Base-by-base conservation (phyloP, 2,329 filamentous ascomycete genomes). In the Dactylellina parvicollis region DNA sequence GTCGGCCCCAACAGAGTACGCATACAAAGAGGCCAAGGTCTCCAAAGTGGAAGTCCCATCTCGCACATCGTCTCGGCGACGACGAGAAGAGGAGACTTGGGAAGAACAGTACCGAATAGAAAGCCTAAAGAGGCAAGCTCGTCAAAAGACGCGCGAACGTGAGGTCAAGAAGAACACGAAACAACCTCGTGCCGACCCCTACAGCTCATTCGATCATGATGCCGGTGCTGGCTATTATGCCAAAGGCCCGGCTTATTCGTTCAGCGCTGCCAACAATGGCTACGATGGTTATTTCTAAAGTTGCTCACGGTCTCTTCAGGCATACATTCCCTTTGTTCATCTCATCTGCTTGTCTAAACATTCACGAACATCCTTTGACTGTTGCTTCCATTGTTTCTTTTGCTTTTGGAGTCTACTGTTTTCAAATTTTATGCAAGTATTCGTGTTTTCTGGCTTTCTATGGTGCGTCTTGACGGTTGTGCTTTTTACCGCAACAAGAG, bases 81-180 rank as follows among this genome's bases (percentile, higher is more conserved):
- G 54, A 42, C 28, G 69, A 42, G 69, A 66, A 50, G 69, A 73
- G 40, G 59, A 73, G n/a, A 54, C 36, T n/a, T 73, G 69, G 69
- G 69, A 73, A 61, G 69, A 73, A 30, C 69, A 73, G 44, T 73
- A 66, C 38, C 69, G 69, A 44, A 60, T 73, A 46, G 69, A 73
- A 55, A 55, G 7, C 32, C 20, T 73, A 12, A 73, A 73, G 54
- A 73, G 52, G 55, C 69, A 73, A 34, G 69, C 69, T 24, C 69
- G 69, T 44, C 60, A 73, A 42, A 60, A 73, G 22, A 73, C 60
- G 18, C 69, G 69, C 9, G 60, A 73, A 26, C 69, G 69, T 44
- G 69, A 73, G 54, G 32, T 73, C 46, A 73, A 73, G 46, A 73
- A 73, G 54, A 42, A 72, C 14, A 32, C 62, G 28, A 55, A 54